Evolutionary conservation across 306 rosid species (phyloP).

Genomic region (Pueraria montana): DNA sequence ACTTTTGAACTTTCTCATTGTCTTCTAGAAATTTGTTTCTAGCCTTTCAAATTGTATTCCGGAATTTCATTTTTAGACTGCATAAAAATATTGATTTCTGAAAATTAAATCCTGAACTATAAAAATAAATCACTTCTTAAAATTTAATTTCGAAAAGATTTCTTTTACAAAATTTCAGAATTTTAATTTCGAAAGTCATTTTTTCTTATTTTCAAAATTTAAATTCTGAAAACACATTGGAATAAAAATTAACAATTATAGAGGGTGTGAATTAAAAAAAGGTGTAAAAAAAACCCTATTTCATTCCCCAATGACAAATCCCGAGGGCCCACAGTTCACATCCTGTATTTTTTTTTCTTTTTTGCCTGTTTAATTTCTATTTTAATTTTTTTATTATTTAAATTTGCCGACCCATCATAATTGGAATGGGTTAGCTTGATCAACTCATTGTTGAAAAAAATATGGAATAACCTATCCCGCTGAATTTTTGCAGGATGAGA

Average conservation of each 20-base stretch:
- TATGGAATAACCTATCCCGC: neutral
- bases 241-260: no score
- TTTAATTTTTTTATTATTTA: neutral
- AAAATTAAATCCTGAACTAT: neutral
- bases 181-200: neutral
- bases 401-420: neutral
- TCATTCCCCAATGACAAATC: neutral
- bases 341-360: neutral
- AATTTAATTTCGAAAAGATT: neutral
- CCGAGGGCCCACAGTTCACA: neutral
- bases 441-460: neutral
- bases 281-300: neutral
- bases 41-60: neutral
- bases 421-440: neutral
- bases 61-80: neutral
- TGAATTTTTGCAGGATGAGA: neutral
- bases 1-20: neutral
- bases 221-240: neutral
- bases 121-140: neutral
- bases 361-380: neutral
- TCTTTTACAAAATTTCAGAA: neutral
- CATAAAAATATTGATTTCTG: neutral
- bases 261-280: no score
- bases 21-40: neutral
- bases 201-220: neutral